A percentile compares a stretch with the other conserved stretches of the same genome.
Conservation (phyloP, 2,329 filamentous ascomycete species). For the Paramyrothecium roridum region DNA sequence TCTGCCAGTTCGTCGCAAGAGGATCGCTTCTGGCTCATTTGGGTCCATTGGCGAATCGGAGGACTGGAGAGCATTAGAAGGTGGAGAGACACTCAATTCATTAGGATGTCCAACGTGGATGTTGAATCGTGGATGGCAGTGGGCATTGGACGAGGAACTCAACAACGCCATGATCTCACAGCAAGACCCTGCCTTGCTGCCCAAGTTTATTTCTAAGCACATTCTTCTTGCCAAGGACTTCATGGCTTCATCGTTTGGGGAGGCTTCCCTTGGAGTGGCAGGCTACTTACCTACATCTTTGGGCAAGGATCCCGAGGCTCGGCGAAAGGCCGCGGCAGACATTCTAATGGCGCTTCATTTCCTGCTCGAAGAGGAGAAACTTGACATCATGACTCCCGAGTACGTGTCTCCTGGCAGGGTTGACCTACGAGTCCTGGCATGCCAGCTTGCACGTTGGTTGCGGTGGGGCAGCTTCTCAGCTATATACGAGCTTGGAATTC, state of each 20-base stretch:
- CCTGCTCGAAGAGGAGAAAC: constrained; percentile 83
- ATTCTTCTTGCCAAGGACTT: constrained; percentile 64
- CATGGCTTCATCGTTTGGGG: constrained; percentile 55
- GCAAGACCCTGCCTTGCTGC: constrained; percentile 15
- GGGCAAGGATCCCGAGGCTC: constrained; percentile 49
- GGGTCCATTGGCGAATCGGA: constrained; percentile 30
- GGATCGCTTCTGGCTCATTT: constrained; percentile 31
- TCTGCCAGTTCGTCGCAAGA: constrained; percentile 25
- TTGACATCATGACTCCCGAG: constrained; percentile 58
- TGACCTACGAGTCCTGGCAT: constrained; percentile 68
- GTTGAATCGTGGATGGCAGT: constrained; percentile 65
- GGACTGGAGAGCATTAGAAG: constrained; percentile 47
- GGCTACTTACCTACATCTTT: constrained; percentile 66
- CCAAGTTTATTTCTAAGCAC: constrained; percentile 47
- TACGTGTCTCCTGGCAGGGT: constrained; percentile 38
- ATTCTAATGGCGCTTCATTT: constrained; percentile 78
- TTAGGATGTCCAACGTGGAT: constrained; percentile 54
- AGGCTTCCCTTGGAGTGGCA: constrained; percentile 44
- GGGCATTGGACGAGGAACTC: constrained; percentile 59
- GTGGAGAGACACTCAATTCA: constrained; percentile 44
- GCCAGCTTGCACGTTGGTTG: constrained; percentile 81
- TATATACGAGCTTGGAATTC: constrained; percentile 51
- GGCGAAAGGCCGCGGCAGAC: constrained; percentile 60
- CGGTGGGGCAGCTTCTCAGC: constrained; percentile 57
- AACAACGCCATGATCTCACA: constrained; percentile 22